A percentile compares a stretch with the other conserved stretches of the same genome.
phyloP scores from a whole-genome alignment of 257 asterid species.

The Lycium ferocissimum region DNA sequence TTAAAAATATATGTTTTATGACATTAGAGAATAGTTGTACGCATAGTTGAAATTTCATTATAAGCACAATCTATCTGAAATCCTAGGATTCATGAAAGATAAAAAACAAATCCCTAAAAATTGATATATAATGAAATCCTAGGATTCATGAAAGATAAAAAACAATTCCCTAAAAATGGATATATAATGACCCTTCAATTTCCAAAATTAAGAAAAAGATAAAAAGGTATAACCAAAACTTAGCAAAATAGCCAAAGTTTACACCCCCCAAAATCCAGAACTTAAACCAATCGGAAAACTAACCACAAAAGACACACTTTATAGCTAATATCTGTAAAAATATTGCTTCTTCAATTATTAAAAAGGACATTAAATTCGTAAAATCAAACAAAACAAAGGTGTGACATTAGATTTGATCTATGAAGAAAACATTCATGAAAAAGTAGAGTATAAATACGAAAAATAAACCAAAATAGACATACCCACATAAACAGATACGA shows the following conservation, averaged over 20 bases:
- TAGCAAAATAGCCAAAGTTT: background rate
- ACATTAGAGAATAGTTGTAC: background rate
- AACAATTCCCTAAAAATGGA: too few relatives aligned
- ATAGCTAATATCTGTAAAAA: background rate
- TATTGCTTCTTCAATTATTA: background rate
- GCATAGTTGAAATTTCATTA: background rate
- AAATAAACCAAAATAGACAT: conserved; percentile 19
- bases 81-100: too few relatives aligned
- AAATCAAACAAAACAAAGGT: background rate
- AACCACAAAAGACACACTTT: background rate
- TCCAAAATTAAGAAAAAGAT: background rate
- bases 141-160: too few relatives aligned
- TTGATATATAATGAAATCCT: too few relatives aligned
- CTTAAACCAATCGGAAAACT: background rate
- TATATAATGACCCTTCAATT: background rate
- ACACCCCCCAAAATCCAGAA: background rate
- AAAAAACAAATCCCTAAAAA: too few relatives aligned
- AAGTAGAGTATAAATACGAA: background rate
- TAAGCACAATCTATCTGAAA: background rate
- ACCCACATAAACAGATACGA: conserved; percentile 63
- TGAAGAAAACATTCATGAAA: background rate
- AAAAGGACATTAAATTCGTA: background rate
- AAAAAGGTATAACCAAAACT: background rate
- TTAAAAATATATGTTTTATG: background rate
- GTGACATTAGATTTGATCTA: background rate